Percentiles rank a stretch among this genome's conserved stretches.
phyloP scores from a whole-genome alignment of 2,329 filamentous ascomycete genomes.

The Magnaporthiopsis poae region DNA sequence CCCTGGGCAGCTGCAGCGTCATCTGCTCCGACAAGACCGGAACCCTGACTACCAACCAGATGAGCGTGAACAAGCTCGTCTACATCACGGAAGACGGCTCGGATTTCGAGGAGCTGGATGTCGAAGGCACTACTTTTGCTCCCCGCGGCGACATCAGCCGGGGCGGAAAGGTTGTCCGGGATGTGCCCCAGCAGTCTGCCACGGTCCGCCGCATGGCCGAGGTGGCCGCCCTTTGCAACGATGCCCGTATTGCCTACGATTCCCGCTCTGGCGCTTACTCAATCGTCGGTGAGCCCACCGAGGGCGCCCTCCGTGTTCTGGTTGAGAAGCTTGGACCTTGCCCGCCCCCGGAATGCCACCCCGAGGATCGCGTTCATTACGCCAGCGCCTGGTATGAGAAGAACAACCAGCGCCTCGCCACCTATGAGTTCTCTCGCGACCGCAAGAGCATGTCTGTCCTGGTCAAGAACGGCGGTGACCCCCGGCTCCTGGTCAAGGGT shows the following conservation, averaged over 20 bases:
- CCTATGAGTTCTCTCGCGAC: constrained; percentile 94
- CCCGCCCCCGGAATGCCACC: constrained; percentile 43
- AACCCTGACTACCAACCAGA: constrained; percentile 95
- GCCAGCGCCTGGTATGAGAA: constrained; percentile 79
- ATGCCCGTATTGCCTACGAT: constrained; percentile 75
- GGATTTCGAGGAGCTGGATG: constrained; percentile 73
- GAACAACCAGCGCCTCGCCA: constrained; percentile 64
- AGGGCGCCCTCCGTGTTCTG: constrained; percentile 81
- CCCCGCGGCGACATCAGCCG: constrained; percentile 66
- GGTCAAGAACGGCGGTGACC: constrained; percentile 56
- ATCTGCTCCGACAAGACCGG: constrained; percentile 99
- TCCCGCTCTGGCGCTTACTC: constrained; percentile 62
- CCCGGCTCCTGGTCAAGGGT: constrained; percentile 89
- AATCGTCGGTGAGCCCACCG: constrained; percentile 87
- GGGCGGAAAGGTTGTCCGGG: constrained; percentile 56
- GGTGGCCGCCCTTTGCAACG: constrained; percentile 74
- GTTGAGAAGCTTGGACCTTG: constrained; percentile 90
- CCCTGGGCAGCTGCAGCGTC: constrained; percentile 94
- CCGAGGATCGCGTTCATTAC: constrained; percentile 63
- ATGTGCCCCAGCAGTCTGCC: constrained; percentile 60
- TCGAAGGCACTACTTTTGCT: constrained; percentile 86
- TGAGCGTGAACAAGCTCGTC: constrained; percentile 92
- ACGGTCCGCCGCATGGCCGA: constrained; percentile 72
- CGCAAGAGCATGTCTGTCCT: constrained; percentile 99
- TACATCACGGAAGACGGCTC: constrained; percentile 66